Conservation (phyloP, 2,329 filamentous ascomycete genomes). For the Delphinella strobiligena region DNA sequence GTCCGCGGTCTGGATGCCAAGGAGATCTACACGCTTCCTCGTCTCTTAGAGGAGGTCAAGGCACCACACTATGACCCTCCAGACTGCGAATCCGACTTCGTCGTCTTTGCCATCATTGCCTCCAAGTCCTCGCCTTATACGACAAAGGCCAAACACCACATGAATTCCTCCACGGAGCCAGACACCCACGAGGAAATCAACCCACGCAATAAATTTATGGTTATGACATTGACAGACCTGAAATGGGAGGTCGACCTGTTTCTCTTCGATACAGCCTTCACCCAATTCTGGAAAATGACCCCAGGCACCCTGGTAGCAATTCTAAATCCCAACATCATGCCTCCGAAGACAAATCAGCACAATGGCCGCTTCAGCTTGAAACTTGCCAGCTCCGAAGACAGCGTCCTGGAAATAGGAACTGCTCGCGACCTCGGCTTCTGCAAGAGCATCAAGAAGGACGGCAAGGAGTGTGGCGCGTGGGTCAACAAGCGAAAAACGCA, state of each 20-base stretch:
- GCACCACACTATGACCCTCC: constrained; percentile 68
- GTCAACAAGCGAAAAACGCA: constrained; percentile 79
- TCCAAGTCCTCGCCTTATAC: constrained; percentile 73
- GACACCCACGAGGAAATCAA: constrained; percentile 34
- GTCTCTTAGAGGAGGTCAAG: constrained; percentile 70
- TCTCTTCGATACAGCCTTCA: constrained; percentile 82
- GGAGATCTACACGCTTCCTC: constrained; percentile 64
- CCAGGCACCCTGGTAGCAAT: constrained; percentile 87
- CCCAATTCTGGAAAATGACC: constrained; percentile 86
- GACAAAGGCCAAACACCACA: constrained; percentile 36
- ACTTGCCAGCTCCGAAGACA: constrained; percentile 76
- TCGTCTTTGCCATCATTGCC: constrained; percentile 78
- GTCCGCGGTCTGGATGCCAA: constrained; percentile 68
- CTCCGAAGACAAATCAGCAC: constrained; percentile 60
- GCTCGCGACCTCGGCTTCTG: constrained; percentile 83
- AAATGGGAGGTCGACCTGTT: constrained; percentile 87
- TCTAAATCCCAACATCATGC: constrained; percentile 83
- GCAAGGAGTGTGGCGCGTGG: constrained; percentile 69
- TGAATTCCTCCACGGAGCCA: constrained; percentile 28
- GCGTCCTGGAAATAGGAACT: constrained; percentile 75
- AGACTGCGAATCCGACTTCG: constrained; percentile 77
- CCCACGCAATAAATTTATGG: constrained; percentile 70
- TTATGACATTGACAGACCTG: constrained; percentile 74
- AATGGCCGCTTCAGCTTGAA: constrained; percentile 78
- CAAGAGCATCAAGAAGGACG: constrained; percentile 73